These are phyloP conservation scores for Bacterosira constricta DNA, from an alignment of 108 stramenopile genomes.

Conservation along the genomic window DNA sequence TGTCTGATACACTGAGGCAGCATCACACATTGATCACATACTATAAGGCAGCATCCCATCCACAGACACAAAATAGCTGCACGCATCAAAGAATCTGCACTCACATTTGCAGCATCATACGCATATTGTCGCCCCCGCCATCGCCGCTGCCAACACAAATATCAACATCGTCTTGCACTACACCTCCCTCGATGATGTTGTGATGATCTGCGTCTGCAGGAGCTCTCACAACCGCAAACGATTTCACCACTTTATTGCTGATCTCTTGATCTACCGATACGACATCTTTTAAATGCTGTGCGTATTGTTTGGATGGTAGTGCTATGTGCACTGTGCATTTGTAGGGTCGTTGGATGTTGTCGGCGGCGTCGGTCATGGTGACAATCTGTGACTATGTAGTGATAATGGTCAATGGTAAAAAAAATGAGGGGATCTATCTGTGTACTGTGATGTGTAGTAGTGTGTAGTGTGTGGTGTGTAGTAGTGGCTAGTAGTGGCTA, in stretches of 20 bases:
- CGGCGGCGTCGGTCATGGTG: neutral
- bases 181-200: neutral
- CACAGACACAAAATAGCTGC: too few relatives aligned
- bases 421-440: too few relatives aligned
- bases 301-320: slow-evolving; percentile 61
- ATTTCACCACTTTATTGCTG: slow-evolving; percentile 64
- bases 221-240: slow-evolving; percentile 44
- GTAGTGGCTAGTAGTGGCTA: too few relatives aligned
- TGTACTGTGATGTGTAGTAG: too few relatives aligned
- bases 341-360: slow-evolving; percentile 42
- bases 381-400: too few relatives aligned
- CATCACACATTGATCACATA: too few relatives aligned
- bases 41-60: too few relatives aligned
- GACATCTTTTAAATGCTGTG: slow-evolving; percentile 58
- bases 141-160: neutral
- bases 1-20: too few relatives aligned
- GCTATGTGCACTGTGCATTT: slow-evolving; percentile 59
- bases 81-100: too few relatives aligned
- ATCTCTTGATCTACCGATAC: slow-evolving; percentile 74
- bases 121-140: neutral
- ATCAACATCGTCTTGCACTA: neutral
- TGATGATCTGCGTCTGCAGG: neutral
- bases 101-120: slow-evolving; percentile 21
- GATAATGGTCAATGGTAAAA: too few relatives aligned
- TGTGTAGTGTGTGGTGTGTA: too few relatives aligned